Evolutionary conservation across 2,329 filamentous ascomycete genomes (phyloP), one percentile per base, ranked within the genome.

Genomic region (Bipolaris gigantea): DNA sequence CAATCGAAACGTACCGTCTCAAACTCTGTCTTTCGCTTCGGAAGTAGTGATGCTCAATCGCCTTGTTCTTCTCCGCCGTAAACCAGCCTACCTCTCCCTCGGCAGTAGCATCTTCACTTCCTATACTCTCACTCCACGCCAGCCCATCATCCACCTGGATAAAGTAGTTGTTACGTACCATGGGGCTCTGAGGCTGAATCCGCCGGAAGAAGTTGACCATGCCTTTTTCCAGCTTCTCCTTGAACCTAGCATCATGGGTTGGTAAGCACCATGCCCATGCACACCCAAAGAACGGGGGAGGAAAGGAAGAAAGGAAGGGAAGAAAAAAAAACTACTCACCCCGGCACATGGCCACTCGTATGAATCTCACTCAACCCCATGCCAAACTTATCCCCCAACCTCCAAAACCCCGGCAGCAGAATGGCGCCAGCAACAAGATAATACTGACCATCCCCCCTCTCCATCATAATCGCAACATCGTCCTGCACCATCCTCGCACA

Each of bases 141-240:
- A 96, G 78, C 5, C 81, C 75, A 52, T 92, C 89, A 67, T 95
- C 90, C 1, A 94, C 89, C 75, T 95, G 90, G 59, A 95, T 83
- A 77, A 95, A 95, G 75, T 94, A 95, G 70, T 94, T 93, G 70
- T 92, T 90, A 54, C 90, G 80, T 18, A 85, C 63, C 21, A 89
- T 83, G 0, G 85, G 81, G 40, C 85, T 83, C 38, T 90, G 85
- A 1, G 88, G 87, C 66, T 83, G 81, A 2, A 55, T 73, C 0
- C 90, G 78, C 0, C 83, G 80, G 77, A 95, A 94, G 77, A 95
- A 92, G 70, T 88, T 90, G 76, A 82, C 82, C 89, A 92, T 93
- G 11, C 89, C 88, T 55, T 85, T 86, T 69, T 92, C 86, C 10
- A 93, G 77, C 67, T 90, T 90, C 62, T 84, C 78, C 55, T 81